A percentile compares a stretch with the other conserved stretches of the same genome.
phyloP scores from a whole-genome alignment of 2,329 filamentous ascomycete species.

The Cladophialophora psammophila region DNA sequence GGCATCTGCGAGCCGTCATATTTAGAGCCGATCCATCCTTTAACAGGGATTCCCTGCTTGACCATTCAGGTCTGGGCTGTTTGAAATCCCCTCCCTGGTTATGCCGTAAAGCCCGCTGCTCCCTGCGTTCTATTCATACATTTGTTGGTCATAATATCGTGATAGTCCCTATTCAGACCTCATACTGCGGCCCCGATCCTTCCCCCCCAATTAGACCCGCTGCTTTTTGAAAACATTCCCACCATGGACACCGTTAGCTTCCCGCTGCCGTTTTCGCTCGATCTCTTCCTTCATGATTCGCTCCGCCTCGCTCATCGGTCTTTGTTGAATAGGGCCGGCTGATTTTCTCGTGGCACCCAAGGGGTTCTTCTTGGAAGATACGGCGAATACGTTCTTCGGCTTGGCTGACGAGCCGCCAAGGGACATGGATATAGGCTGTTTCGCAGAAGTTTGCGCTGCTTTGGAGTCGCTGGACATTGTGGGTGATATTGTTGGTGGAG shows the following conservation, averaged over 20 bases:
- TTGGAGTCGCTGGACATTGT: not conserved
- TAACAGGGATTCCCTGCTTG: not conserved
- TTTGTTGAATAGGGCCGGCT: conserved; percentile 69
- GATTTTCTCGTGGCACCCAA: conserved; percentile 72
- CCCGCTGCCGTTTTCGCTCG: conserved; percentile 68
- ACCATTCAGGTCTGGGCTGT: not conserved
- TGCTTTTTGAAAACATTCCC: conserved; percentile 38
- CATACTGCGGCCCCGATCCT: not conserved
- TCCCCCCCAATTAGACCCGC: conserved; percentile 32
- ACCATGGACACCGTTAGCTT: conserved; percentile 26
- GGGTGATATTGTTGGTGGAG: conserved; percentile 43
- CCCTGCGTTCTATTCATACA: not conserved
- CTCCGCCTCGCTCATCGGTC: conserved; percentile 82
- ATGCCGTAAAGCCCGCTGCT: not conserved
- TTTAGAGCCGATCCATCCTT: not conserved
- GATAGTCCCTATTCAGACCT: not conserved
- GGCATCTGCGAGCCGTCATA: not conserved
- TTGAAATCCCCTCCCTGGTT: not conserved
- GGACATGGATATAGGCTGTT: conserved; percentile 66
- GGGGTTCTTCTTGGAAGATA: conserved; percentile 68
- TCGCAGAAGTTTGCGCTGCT: conserved; percentile 30
- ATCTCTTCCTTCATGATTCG: conserved; percentile 88
- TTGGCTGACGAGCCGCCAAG: conserved; percentile 63
- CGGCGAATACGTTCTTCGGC: conserved; percentile 77
- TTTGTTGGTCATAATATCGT: not conserved